Base-by-base conservation (phyloP, 805 yeast genomes). In the Komagataella ulmi region DNA sequence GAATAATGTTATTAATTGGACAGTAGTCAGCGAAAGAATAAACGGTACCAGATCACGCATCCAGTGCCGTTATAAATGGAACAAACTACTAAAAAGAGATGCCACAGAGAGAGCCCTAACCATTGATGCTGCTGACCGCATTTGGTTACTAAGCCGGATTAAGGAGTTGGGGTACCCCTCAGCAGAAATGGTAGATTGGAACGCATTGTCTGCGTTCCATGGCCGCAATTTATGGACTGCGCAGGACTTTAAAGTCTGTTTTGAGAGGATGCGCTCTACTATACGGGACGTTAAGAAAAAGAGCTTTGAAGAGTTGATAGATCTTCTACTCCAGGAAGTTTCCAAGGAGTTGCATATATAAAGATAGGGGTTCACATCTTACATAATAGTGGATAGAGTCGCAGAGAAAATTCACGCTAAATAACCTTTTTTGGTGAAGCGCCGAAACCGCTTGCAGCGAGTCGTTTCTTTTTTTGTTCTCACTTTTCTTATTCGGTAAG, bases 1-100 rank as follows among this genome's bases (percentile, higher is more conserved):
- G 54, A 62, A 66, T 46, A 73, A 77, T 2, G 67, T 73, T 2
- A 80, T 90, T 52, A 91, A 91, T 64, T 91, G 98, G 97, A 90
- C 97, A 0, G 70, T 81, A 4, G 95, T 91, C 3, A 82, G 91
- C 60, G 98, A 91, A 63, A 71, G 77, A 49, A 88, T 91, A 95
- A 83, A 87, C 40, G 97, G 97, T 2, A 72, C 80, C 1, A 76
- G 98, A 55, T 85, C 96, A 1, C 75, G 98, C 58, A 90, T 91
- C 56, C 98, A 91, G 67, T 90, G 97, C 64, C 78, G 98, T 54
- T 91, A 91, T 67, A 91, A 91, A 64, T 91, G 97, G 97, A 85
- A 85, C 61, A 91, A 90, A 66, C 61, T 89, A 5, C 66, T 81
- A 51, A 82, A 80, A 59, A 71, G 85, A 54, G 84, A 82, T 55